Conservation (phyloP, 371 early-diverging fungal genomes). For the Choanephora cucurbitarum region DNA sequence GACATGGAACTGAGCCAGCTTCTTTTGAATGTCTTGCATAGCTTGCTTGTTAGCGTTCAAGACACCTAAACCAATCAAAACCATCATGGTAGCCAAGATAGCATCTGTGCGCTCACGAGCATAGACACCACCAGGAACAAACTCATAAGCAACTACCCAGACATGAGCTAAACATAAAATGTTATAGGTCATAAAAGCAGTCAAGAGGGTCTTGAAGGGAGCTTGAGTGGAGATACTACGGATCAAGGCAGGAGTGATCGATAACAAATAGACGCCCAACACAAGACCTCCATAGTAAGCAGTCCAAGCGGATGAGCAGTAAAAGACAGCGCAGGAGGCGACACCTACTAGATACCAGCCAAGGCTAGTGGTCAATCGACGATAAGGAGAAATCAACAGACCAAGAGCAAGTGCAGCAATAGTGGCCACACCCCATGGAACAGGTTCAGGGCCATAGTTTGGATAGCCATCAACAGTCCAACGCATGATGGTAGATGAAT, state of each 20-base stretch:
- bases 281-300: slow-evolving; percentile 69
- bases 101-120: slow-evolving; percentile 77
- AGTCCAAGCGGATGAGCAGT: slow-evolving; percentile 61
- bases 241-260: slow-evolving; percentile 63
- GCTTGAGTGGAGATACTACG: slow-evolving; percentile 59
- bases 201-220: slow-evolving; percentile 68
- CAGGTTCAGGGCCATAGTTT: slow-evolving; percentile 72
- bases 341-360: slow-evolving; percentile 63
- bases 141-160: slow-evolving; percentile 84
- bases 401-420: slow-evolving; percentile 62
- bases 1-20: slow-evolving; percentile 37
- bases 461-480: slow-evolving; percentile 82
- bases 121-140: slow-evolving; percentile 78
- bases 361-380: slow-evolving; percentile 57
- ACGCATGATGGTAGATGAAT: slow-evolving; percentile 73
- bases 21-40: slow-evolving; percentile 23
- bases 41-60: slow-evolving; percentile 43
- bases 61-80: slow-evolving; percentile 52
- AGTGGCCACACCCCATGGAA: slow-evolving; percentile 74
- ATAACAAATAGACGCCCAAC: slow-evolving; percentile 62
- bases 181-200: slow-evolving; percentile 66
- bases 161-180: slow-evolving; percentile 72
- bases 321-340: slow-evolving; percentile 56
- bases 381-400: slow-evolving; percentile 57
- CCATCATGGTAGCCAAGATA: slow-evolving; percentile 59